Base-by-base conservation (phyloP, 2,329 filamentous ascomycete species). In the Cercospora sesami region DNA sequence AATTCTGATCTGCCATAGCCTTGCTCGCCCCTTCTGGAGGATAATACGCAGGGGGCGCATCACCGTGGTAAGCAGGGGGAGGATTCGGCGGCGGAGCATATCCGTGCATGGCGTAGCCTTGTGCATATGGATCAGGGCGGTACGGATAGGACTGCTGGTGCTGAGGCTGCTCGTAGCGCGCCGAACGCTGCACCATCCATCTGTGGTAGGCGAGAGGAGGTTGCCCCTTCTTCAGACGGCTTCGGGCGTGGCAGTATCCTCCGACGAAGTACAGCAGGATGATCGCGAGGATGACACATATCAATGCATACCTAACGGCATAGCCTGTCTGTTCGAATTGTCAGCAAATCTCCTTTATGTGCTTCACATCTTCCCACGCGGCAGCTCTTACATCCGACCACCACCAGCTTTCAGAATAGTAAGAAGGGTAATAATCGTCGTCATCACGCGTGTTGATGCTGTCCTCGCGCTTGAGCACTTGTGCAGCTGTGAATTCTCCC, bases 301-400 rank as follows among this genome's bases (percentile, higher is more conserved):
- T 87, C 68, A 94, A 80, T 58, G 85, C 83, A 87, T 91, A 94
- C 79, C 92, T 91, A 74, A 93, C 82, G 67, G 89, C 89, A 65
- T 85, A 79, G 66, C 75, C 75, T 55, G 71, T 72, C 75, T 76
- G 66, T 31, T 14, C 33, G 14, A 14, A 31, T 48, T 62, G 60
- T 63, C 60, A 31, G 42, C 45, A 63, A 31, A 14, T 51, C 45
- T 42, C 31, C 9, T 33, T 26, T 18, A 4, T 21, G 26, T 63
- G 5, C 55, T 33, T 59, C 14, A 30, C 14, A 30, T 55, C 23
- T 55, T n/a, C 21, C 12, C 48, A 26, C 48, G 23, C 60, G 42
- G 18, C 16, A 51, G 21, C 10, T 26, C 60, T 57, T 64, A 67
- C 60, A 55, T 67, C 65, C 16, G 53, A 67, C 65, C 61, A 64